Conservation (phyloP, 2,329 filamentous ascomycete species). For the Pezicula neosporulosa region DNA sequence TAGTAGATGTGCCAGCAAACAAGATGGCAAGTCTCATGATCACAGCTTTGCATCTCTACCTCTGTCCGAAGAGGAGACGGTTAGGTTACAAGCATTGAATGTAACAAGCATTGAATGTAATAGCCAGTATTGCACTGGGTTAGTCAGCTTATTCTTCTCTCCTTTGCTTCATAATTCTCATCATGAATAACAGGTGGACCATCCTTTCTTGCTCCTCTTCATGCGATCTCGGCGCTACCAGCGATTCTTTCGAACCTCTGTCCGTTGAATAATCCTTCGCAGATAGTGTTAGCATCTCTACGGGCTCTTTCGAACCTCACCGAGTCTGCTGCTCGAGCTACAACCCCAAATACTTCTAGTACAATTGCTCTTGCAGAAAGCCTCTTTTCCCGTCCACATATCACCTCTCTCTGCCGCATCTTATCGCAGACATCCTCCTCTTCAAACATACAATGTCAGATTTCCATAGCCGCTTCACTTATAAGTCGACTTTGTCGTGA, state of each 20-base stretch:
- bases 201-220: conserved; percentile 71
- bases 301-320: conserved; percentile 70
- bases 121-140: conserved; percentile 84
- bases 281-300: conserved; percentile 70
- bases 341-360: conserved; percentile 44
- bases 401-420: conserved; percentile 63
- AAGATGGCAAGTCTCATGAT: conserved; percentile 45
- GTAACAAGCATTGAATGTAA: conserved; percentile 83
- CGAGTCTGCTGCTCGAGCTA: conserved; percentile 57
- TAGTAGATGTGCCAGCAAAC: conserved; percentile 32
- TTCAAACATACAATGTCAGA: conserved; percentile 55
- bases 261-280: conserved; percentile 57
- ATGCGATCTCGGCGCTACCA: conserved; percentile 64
- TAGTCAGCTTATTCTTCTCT: conserved; percentile 25
- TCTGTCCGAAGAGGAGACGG: conserved; percentile 62
- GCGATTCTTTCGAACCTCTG: conserved; percentile 70
- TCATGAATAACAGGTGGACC: conserved; percentile 60
- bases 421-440: conserved; percentile 54
- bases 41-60: conserved; percentile 31
- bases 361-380: conserved; percentile 53
- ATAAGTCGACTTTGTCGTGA: conserved; percentile 61
- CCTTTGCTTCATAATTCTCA: conserved; percentile 7
- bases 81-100: conserved; percentile 75
- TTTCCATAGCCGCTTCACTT: conserved; percentile 54
- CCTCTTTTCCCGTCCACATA: conserved; percentile 60